A percentile compares a stretch with the other conserved stretches of the same genome.
Evolutionary conservation across 2,329 filamentous ascomycete genomes (phyloP).

Genomic region (Ceratocystis cubensis): DNA sequence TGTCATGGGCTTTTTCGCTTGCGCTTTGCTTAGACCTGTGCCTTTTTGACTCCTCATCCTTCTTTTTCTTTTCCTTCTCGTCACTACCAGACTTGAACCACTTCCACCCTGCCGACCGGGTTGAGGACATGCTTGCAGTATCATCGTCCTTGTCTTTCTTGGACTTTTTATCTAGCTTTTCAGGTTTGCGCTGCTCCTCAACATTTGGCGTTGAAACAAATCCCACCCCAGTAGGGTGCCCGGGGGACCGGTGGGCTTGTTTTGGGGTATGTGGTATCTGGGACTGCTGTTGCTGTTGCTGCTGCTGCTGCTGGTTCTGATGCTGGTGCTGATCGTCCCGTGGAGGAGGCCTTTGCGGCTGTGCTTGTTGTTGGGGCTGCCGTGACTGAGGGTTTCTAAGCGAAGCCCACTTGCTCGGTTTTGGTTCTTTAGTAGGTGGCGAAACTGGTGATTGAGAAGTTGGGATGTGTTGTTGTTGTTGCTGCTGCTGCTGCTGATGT

Average conservation of each 20-base stretch:
- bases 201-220: slow-evolving; percentile 51
- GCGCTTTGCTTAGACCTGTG: slow-evolving; percentile 50
- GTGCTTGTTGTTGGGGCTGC: slow-evolving; percentile 19
- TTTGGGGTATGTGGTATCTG: neutral
- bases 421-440: slow-evolving; percentile 15
- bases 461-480: slow-evolving; percentile 1
- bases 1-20: slow-evolving; percentile 50
- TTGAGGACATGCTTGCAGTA: slow-evolving; percentile 42
- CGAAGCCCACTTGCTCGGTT: slow-evolving; percentile 10
- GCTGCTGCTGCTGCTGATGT: slow-evolving; percentile 6
- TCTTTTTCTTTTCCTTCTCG: slow-evolving; percentile 57
- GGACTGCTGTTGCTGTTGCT: slow-evolving; percentile 23
- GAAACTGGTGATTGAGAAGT: slow-evolving; percentile 13
- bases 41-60: slow-evolving; percentile 52
- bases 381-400: slow-evolving; percentile 7
- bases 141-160: slow-evolving; percentile 61
- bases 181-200: slow-evolving; percentile 55
- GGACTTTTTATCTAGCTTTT: slow-evolving; percentile 56
- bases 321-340: slow-evolving; percentile 11
- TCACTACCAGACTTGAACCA: slow-evolving; percentile 67
- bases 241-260: slow-evolving; percentile 29
- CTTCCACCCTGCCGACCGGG: slow-evolving; percentile 68
- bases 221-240: slow-evolving; percentile 47
- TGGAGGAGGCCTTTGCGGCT: slow-evolving; percentile 14
- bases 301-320: slow-evolving; percentile 21